Percentiles rank a stretch among this genome's conserved stretches.
Evolutionary conservation across 2,329 filamentous ascomycete genomes (phyloP).

Genomic region (Colletotrichum sp.): DNA sequence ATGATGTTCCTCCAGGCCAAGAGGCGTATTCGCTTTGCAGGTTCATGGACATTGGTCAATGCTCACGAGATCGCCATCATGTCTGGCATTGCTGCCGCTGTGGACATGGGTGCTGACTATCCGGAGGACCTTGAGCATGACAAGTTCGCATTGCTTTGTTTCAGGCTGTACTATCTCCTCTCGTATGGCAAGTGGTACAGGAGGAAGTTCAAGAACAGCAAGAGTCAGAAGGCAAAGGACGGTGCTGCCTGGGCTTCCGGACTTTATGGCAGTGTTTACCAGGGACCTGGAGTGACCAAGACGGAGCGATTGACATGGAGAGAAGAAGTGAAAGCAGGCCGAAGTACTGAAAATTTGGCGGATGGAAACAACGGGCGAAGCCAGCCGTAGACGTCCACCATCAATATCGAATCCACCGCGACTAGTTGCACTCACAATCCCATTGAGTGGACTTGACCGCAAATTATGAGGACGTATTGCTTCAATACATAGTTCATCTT

Average conservation of each 20-base stretch:
- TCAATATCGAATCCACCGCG: neutral
- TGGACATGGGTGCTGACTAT: conserved; percentile 70
- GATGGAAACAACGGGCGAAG: conserved; percentile 37
- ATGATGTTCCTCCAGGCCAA: conserved; percentile 71
- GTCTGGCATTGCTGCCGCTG: conserved; percentile 71
- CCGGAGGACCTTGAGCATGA: conserved; percentile 68
- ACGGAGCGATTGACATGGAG: conserved; percentile 59
- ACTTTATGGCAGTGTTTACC: conserved; percentile 63
- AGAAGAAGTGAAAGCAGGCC: conserved; percentile 40
- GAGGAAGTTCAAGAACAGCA: conserved; percentile 32
- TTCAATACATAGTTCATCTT: fast-evolving
- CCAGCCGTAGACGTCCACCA: conserved; percentile 27
- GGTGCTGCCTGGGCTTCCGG: conserved; percentile 63
- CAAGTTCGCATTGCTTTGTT: conserved; percentile 63
- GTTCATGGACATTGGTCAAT: conserved; percentile 70
- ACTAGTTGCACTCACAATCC: too few relatives aligned
- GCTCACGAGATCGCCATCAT: conserved; percentile 73
- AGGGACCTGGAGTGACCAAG: conserved; percentile 60
- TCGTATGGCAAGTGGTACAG: conserved; percentile 67
- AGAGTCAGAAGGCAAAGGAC: conserved; percentile 43
- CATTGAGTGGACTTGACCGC: fast-evolving
- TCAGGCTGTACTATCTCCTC: conserved; percentile 66
- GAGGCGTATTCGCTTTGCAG: conserved; percentile 65
- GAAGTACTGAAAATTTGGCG: conserved; percentile 39
- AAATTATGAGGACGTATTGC: fast-evolving